Percentiles rank a stretch among this genome's conserved stretches.
Evolutionary conservation across 1,284 basidiomycete species (phyloP).

Genomic region (Fistulinella staudtii): DNA sequence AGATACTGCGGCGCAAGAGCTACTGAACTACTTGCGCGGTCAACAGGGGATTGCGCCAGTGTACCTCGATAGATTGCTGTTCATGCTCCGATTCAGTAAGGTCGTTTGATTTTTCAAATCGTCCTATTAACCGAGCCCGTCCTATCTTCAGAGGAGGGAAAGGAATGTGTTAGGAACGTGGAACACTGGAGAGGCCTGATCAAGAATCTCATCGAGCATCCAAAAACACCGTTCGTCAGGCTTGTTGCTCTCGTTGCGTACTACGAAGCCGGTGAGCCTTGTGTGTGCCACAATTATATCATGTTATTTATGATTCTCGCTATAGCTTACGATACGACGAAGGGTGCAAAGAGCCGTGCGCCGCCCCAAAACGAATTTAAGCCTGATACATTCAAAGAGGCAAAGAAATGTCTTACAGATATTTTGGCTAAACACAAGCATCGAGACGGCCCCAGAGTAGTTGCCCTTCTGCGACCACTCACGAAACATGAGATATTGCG

Average conservation of each 20-base stretch:
- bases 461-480: conserved; percentile 21
- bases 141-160: background rate
- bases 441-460: conserved; percentile 17
- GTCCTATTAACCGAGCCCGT: background rate
- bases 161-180: background rate
- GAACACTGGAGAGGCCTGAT: background rate
- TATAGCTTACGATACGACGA: conserved; percentile 9
- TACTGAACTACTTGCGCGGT: background rate
- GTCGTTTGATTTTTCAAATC: conserved; percentile 2
- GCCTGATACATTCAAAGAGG: conserved; percentile 5
- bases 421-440: conserved; percentile 14
- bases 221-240: background rate
- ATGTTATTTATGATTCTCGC: background rate
- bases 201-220: background rate
- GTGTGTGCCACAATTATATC: background rate
- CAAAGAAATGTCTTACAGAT: conserved; percentile 4
- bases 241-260: background rate
- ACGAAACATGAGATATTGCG: conserved; percentile 14
- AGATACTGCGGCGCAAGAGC: background rate
- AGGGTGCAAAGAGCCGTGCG: background rate
- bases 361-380: background rate
- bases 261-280: background rate
- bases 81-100: conserved; percentile 15
- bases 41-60: conserved; percentile 7
- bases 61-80: conserved; percentile 10